Conservation (phyloP, 129 eudicot genomes). For the Centrapalus pauciflorus region DNA sequence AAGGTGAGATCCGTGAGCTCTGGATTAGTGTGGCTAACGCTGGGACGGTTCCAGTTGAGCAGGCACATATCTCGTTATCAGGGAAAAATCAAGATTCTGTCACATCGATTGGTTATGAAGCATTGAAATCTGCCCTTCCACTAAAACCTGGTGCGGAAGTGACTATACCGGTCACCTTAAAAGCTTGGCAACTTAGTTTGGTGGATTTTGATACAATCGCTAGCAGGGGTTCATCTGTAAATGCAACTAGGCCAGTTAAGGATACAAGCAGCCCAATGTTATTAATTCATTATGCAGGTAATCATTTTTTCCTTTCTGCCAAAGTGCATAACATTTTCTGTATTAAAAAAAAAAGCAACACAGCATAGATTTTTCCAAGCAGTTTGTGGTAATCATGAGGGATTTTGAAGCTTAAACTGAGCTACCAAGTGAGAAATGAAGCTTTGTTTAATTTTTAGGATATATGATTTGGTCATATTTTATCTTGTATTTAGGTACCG, state of each 20-base stretch:
- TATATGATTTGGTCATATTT: background rate
- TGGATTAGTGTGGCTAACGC: conserved; percentile 90
- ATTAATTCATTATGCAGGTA: conserved; percentile 94
- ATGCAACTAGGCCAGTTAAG: conserved; percentile 50
- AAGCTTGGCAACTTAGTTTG: conserved; percentile 86
- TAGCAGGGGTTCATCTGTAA: conserved; percentile 46
- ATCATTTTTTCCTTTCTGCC: background rate
- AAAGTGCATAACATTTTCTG: background rate
- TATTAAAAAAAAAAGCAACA: no score
- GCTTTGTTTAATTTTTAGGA: background rate
- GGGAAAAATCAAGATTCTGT: conserved; percentile 96
- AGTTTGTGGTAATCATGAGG: background rate
- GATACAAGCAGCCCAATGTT: conserved; percentile 87
- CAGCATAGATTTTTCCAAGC: no score
- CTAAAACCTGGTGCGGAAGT: conserved; percentile 92
- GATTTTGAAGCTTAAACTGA: background rate
- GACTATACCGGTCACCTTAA: conserved; percentile 72
- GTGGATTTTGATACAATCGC: conserved; percentile 49
- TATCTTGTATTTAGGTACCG: background rate
- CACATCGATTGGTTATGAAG: conserved; percentile 60
- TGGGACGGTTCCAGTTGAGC: conserved; percentile 93
- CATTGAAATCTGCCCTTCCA: conserved; percentile 73
- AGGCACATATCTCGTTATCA: conserved; percentile 83
- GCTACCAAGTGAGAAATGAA: background rate
- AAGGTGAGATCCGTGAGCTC: conserved; percentile 90